Base-by-base conservation (phyloP, 2,329 filamentous ascomycete genomes). In the Fusarium sp. region DNA sequence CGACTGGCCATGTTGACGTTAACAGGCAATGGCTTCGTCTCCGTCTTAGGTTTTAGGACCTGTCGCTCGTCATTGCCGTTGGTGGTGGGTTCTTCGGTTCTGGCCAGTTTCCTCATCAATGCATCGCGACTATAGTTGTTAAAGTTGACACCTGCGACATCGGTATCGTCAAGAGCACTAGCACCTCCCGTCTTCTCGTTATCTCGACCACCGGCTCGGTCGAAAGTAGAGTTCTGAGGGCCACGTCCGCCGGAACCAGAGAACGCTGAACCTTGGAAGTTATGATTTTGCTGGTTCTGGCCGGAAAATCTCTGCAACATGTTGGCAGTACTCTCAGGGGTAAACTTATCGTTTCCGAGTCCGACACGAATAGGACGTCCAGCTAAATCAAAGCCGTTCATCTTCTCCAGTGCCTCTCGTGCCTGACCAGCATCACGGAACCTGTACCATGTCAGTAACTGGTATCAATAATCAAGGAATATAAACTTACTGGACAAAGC, bases 261-360 rank as follows among this genome's bases (percentile, higher is more conserved):
- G 80, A 97, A 97, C 51, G 92, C 89, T 67, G 94, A 97, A 78
- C 93, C 93, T 83, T 97, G 93, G 79, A 90, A 96, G 79, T 88
- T 87, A 81, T 86, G 86, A 81, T 89, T 90, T 80, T 64, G 61
- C 80, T 64, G 61, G 20, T 64, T 64, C 46, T 92, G 90, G 78
- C 92, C 91, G 80, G 93, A 92, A 84, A 97, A 96, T 82, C 93
- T 93, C 84, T 96, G 93, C 77, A 97, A 84, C 78, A 97, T 88
- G 82, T 93, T 94, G 79, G 93, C 92, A 81, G 93, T 97, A 81
- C 94, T 96, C 83, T 98, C 96, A 77, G 94, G 92, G 82, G 94
- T 98, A 83, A 98, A 98, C 89, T 98, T 98, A 92, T 99, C 96
- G 84, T 97, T 99, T 82, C 96, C 96, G 84, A 99, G 93, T 81